Base-by-base conservation (phyloP, 257 asterid genomes). In the Primulina tabacum region DNA sequence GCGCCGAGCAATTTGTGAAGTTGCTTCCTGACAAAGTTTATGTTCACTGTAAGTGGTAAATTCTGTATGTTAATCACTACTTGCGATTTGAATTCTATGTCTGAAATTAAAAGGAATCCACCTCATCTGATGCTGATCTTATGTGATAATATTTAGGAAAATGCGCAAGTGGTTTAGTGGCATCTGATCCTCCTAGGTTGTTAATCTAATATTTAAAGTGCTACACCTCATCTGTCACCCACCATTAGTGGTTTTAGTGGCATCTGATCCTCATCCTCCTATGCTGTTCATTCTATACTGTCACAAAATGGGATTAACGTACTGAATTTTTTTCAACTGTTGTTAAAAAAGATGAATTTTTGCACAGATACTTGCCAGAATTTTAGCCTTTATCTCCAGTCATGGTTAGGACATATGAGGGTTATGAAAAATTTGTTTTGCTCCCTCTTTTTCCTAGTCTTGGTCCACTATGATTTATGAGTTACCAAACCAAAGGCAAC, bases 11-110 rank as follows among this genome's bases (percentile, higher is more conserved):
- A 80, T 89, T 94, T 79, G 92, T 91, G 43, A 76, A 82, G 82
- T 76, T n/a, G 70, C 95, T 89, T 65, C 88, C 97, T 4, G 98
- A 89, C 77, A 92, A 84, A 83, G 93, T 94, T 62, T 88, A 73
- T 62, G 99, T 89, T 78, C 98, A 89, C 81, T 85, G 98, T 94
- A 82, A 88, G 98, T 76, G 56, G 40, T 66, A 59, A 69, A 50
- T 75, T 72, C 55, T 60, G 9, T 47, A 17, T 68, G 18, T 12
- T 47, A 60, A 28, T n/a, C 38, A 8, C 11, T 40, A 28, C 30
- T 28, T n/a, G 12, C 30, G 2, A 4, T 37, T 58, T 64, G 58
- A 26, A 55, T 33, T 38, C 29, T 24, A 64, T 30, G 7, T 58
- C 58, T 73, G 52, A 34, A 28, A 59, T 5, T 6, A 50, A 43